Evolutionary conservation across 1,284 basidiomycete genomes (phyloP), one percentile per base, ranked within the genome.

Genomic region (Inonotus obliquus): DNA sequence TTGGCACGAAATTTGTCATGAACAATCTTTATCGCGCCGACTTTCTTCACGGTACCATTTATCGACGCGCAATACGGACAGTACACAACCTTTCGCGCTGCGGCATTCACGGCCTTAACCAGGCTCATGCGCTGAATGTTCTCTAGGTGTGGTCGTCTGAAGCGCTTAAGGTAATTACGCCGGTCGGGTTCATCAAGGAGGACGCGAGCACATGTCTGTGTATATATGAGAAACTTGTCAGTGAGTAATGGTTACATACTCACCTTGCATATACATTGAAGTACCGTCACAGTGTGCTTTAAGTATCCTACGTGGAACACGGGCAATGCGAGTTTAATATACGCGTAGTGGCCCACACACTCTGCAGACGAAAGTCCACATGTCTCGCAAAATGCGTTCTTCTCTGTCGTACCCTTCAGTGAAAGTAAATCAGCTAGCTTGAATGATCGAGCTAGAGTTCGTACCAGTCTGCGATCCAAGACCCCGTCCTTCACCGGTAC

Each of bases 271-370:
- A 98, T 94, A 70, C 91, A 92, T 73, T 99, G 97, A 0, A 99
- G 81, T 68, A 99, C 93, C 52, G 85, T 84, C 63, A 99, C 94
- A 13, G 90, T 93, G 65, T 98, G 94, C 71, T 96, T 94, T 80
- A 99, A 98, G 77, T 94, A 99, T 14, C 97, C 97, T 65, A 98
- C 94, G 72, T 99, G 96, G 71, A 98, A 99, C 13, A 98, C 96
- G 0, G 96, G 96, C 13, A 99, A 87, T 35, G 92, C 87, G 39
- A 99, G 84, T 75, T 96, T 96, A 78, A 98, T 96, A 76, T 96
- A 97, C 6, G 95, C 96, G 74, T 96, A 98, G 74, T 98, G 96
- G 1, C 97, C 97, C 5, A 98, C 96, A 73, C 97, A 99, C 67
- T 98, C 94, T 1, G 95, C 91, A 62, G 94, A 89, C 47, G 87